Evolutionary conservation across 2,329 filamentous ascomycete genomes (phyloP), one percentile per base, ranked within the genome.

Genomic region (Talaromyces pinophilus): DNA sequence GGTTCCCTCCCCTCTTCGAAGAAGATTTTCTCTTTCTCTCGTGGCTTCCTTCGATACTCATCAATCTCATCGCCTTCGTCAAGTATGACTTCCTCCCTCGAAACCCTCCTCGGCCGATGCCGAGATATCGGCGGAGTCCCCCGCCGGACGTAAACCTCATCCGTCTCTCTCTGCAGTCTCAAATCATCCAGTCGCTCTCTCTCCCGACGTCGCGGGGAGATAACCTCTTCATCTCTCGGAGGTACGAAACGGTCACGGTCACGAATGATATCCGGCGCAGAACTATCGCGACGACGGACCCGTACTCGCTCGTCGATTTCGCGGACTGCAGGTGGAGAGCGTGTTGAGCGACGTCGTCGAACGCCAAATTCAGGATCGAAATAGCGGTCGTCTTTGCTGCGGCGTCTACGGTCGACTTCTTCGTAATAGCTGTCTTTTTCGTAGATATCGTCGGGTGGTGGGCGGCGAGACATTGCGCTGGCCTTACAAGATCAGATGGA

Each of bases 291-390:
- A 35, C 80, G 65, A 19, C 80, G 65, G 50, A 80, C 72, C 22
- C 80, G 79, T 62, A 79, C 71, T 17, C 77, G 75, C 44, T 78
- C 76, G n/a, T 67, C 62, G 77, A 72, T 35, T 76, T 75, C 72
- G 44, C 72, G 86, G 75, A 75, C 83, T 64, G 69, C 80, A 71
- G 71, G 84, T 75, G 69, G 82, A 73, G 73, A 72, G 44, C 70
- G 69, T 33, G 73, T 74, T 42, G 71, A 73, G 25, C 67, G 70
- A 48, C 69, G 69, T 40, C 77, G 69, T 19, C 71, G 46, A 15
- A 40, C 35, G 28, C 44, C 62, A 42, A 40, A 59, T 1, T 77
- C 76, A 13, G 75, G 72, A 19, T 76, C 74, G 33, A 72, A 69
- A 22, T 70, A 65, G 4, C 70, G 75, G 19, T 72, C 73, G n/a